Percentiles rank a stretch among this genome's conserved stretches.
phyloP scores from a whole-genome alignment of 768 basidiomycete genomes.

The Coprinopsis strossmayeri region DNA sequence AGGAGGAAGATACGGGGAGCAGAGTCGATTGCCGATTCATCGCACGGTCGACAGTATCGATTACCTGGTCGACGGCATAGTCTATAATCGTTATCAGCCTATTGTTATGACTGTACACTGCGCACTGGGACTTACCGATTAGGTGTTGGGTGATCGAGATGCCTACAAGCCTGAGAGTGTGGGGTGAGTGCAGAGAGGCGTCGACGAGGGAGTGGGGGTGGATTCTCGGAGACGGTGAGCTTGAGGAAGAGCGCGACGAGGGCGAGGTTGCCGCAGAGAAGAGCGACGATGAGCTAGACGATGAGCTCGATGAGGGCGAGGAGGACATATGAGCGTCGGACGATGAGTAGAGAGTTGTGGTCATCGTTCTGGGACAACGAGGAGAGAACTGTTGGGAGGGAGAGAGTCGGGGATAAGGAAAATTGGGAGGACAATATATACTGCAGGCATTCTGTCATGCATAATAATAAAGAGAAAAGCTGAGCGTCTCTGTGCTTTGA shows the following conservation, averaged over 20 bases:
- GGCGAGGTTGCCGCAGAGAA: conserved; percentile 19
- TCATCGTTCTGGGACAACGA: too few relatives aligned
- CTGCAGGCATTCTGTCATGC: too few relatives aligned
- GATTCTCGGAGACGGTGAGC: conserved; percentile 26
- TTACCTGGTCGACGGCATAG: conserved; percentile 60
- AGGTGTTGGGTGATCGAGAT: conserved; percentile 54
- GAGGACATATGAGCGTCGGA: conserved; percentile 16
- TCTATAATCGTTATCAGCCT: conserved; percentile 33
- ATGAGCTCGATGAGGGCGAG: background rate
- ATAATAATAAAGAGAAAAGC: too few relatives aligned
- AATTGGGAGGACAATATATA: too few relatives aligned
- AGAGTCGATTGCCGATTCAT: conserved; percentile 51
- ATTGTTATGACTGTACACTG: background rate
- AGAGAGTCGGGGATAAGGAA: too few relatives aligned
- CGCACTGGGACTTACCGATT: conserved; percentile 45
- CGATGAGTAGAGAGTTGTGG: conserved; percentile 15
- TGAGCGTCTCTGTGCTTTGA: too few relatives aligned
- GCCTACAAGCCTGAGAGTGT: conserved; percentile 62
- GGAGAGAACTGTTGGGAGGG: too few relatives aligned
- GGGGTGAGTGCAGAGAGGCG: conserved; percentile 54
- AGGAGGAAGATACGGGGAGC: conserved; percentile 37
- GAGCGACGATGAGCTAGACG: conserved; percentile 6
- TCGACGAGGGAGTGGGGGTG: conserved; percentile 54
- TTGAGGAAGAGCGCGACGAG: conserved; percentile 17
- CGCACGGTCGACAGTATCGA: conserved; percentile 71